Conservation (phyloP, 495 filamentous ascomycete genomes). For the Hypoxylon fragiforme region DNA sequence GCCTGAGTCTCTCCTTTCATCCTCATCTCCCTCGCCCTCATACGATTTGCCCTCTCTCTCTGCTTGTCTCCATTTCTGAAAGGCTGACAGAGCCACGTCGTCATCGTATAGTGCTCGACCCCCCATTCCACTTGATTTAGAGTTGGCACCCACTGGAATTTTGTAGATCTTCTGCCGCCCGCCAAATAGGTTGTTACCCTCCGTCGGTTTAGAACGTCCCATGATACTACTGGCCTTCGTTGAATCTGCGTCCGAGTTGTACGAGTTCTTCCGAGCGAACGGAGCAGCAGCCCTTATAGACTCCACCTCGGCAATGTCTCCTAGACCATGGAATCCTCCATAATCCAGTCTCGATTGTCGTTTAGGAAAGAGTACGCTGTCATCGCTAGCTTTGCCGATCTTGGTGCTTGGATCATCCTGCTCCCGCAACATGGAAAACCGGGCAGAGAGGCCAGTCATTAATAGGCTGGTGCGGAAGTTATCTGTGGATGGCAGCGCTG, state of each 20-base stretch:
- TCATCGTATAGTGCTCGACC: conserved; percentile 81
- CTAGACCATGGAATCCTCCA: conserved; percentile 52
- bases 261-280: conserved; percentile 53
- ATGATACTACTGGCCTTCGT: conserved; percentile 67
- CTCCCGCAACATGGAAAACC: conserved; percentile 95
- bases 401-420: conserved; percentile 87
- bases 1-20: conserved; percentile 40
- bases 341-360: conserved; percentile 70
- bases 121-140: conserved; percentile 55
- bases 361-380: conserved; percentile 85
- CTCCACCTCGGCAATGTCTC: conserved; percentile 87
- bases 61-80: conserved; percentile 65
- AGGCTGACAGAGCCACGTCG: conserved; percentile 78
- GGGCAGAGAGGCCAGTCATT: conserved; percentile 91
- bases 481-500: conserved; percentile 77
- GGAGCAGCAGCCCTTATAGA: conserved; percentile 67
- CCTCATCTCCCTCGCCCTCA: conserved; percentile 46
- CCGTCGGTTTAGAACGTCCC: conserved; percentile 77
- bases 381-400: conserved; percentile 90
- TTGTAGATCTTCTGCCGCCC: conserved; percentile 96
- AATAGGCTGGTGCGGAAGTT: conserved; percentile 96
- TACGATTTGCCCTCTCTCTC: conserved; percentile 58
- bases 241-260: conserved; percentile 64
- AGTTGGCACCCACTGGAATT: conserved; percentile 63
- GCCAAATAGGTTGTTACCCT: conserved; percentile 94